Evolutionary conservation across 495 filamentous ascomycete genomes (phyloP), one percentile per base, ranked within the genome.

Genomic region (Amphirosellinia nigrospora): DNA sequence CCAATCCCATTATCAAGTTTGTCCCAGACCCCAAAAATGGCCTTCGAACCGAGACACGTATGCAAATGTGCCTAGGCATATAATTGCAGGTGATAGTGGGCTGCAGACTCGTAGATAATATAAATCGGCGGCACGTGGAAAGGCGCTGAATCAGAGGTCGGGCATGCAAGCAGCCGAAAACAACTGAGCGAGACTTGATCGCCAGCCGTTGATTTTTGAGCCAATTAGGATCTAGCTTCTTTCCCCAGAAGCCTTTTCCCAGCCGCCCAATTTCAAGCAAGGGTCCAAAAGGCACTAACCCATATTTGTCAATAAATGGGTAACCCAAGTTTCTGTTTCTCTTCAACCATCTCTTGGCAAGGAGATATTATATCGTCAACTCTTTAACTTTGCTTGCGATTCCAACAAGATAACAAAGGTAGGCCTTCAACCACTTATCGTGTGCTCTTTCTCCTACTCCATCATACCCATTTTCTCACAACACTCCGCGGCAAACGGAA

Each of bases 321-420:
- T 13, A 32, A 13, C 23, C 48, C 26, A 26, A 61, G 58, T 61
- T 58, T 61, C 34, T 61, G 58, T 61, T 58, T 61, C 34, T 61
- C 58, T 61, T 61, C 58, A 41, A 61, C 34, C 4, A 2, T 15
- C n/a, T 61, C 36, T 61, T 61, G 58, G 58, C 58, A 41, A 41
- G 58, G 7, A 41, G 21, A 41, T 41, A 61, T 28, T 32, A 28
- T 41, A 32, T 61, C 36, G n/a, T 15, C 36, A 15, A 23, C 58
- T 3, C 58, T 9, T 15, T 21, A 15, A 23, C 58, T 3, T 36
- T 28, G n/a, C 34, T 41, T 41, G 58, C 58, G 36, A 61, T 28
- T 9, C 36, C 58, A 41, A 61, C 36, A 41, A 36, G 36, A 15
- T 1, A 23, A 15, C 15, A 23, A 36, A 61, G 58, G 58, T 61